Conservation (phyloP, 106 monocot genomes). For the Dendrobium huoshanense region DNA sequence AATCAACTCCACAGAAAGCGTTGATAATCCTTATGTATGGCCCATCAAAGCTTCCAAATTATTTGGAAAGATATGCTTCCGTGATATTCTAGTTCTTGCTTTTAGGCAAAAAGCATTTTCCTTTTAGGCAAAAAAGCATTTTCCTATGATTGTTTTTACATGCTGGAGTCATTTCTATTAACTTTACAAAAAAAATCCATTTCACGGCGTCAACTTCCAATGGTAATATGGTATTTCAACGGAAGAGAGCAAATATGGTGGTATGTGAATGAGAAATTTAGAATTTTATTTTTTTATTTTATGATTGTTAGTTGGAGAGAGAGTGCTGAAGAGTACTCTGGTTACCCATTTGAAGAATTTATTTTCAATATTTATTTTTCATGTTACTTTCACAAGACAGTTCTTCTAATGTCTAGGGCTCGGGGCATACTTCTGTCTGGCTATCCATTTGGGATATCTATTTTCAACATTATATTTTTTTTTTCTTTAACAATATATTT, state of each 20-base stretch:
- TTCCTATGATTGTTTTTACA: conserved; percentile 1
- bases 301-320: background rate
- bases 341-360: background rate
- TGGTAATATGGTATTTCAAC: background rate
- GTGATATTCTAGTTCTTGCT: background rate
- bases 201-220: background rate
- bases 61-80: background rate
- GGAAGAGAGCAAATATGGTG: too few species aligned
- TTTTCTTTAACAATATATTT: background rate
- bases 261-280: too few species aligned
- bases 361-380: background rate
- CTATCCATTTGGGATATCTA: background rate
- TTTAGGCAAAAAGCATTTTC: background rate
- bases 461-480: background rate
- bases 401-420: background rate
- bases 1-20: background rate
- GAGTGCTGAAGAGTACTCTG: background rate
- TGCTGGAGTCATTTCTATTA: background rate
- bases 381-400: background rate
- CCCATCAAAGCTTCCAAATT: background rate
- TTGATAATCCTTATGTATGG: background rate
- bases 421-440: background rate
- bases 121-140: background rate
- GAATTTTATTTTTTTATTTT: background rate
- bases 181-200: background rate